Base-by-base conservation (phyloP, 495 filamentous ascomycete genomes). In the Lophiotrema nucula region DNA sequence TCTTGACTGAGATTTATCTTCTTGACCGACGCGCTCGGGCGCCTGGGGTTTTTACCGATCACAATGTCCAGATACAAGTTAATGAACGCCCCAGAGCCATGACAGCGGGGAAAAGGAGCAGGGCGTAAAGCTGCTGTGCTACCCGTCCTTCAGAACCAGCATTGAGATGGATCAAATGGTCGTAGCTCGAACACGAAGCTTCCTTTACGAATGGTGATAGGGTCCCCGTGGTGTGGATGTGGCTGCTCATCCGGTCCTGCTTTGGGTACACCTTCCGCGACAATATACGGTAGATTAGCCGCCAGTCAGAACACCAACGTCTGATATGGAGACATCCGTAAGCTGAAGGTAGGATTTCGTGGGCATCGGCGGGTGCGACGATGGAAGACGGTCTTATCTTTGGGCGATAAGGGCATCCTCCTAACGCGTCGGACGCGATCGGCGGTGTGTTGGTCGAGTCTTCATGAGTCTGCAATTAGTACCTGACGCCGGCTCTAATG, bases 221-320 rank as follows among this genome's bases (percentile, higher is more conserved):
- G n/a, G n/a, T n/a, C n/a, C n/a, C n/a, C n/a, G 8, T 18, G 37
- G 15, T 19, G 22, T 3, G 1, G 1, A 24, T 37, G 16, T 53
- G 18, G 37, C 35, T 26, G 31, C 16, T 18, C 10, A 21, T 53
- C 37, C 49, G 26, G 31, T 13, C 35, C 26, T 35, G 5, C 12
- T 41, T 53, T 23, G 23, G 49, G 49, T 27, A 53, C 2, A 13
- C 49, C 49, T 53, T 53, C 49, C 49, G 49, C 31, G 8, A 8
- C 8, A 15, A 8, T 35, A 8, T 15, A 8, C 8, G 31, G 31
- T 8, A 8, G 15, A 35, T 35, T 35, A 8, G 15, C 15, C 31
- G 8, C 8, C 31, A 15, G 8, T 8, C 8, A 15, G 15, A 15
- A 8, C 31, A 8, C 15, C 31, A 15, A 35, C 31, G 31, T 35